Evolutionary conservation across 805 yeast genomes (phyloP).

Genomic region (Ogataea paradorogensis): DNA sequence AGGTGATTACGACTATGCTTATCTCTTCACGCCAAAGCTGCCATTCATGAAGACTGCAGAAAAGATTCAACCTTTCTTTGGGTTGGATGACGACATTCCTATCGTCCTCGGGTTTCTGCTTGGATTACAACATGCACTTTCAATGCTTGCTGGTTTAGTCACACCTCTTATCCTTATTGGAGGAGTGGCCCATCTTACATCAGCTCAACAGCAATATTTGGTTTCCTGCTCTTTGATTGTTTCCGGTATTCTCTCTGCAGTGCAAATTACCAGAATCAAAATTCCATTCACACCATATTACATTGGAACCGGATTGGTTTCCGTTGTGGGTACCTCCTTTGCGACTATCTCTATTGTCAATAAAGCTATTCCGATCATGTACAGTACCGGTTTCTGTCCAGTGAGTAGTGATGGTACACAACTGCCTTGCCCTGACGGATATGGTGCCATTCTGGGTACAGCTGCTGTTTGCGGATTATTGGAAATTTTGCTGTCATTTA

Average conservation of each 20-base stretch:
- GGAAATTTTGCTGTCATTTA: constrained; percentile 69
- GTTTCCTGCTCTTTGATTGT: constrained; percentile 72
- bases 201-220: constrained; percentile 52
- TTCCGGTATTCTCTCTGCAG: constrained; percentile 63
- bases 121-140: constrained; percentile 83
- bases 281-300: constrained; percentile 70
- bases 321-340: constrained; percentile 90
- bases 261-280: constrained; percentile 81
- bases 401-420: constrained; percentile 57
- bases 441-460: constrained; percentile 82
- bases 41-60: constrained; percentile 56
- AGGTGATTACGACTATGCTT: constrained; percentile 85
- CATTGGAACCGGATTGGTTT: constrained; percentile 83
- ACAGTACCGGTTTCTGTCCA: constrained; percentile 66
- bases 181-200: constrained; percentile 54
- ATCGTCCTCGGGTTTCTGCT: constrained; percentile 69
- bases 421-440: constrained; percentile 85
- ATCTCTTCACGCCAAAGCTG: constrained; percentile 73
- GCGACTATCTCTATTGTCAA: constrained; percentile 81
- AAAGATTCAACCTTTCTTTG: constrained; percentile 76
- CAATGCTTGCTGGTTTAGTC: constrained; percentile 91
- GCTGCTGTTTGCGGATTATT: constrained; percentile 74
- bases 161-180: constrained; percentile 80
- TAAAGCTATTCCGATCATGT: constrained; percentile 79
- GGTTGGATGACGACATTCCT: constrained; percentile 78